Conservation (phyloP, 495 filamentous ascomycete species). For the Aspergillus carlsbadensis region DNA sequence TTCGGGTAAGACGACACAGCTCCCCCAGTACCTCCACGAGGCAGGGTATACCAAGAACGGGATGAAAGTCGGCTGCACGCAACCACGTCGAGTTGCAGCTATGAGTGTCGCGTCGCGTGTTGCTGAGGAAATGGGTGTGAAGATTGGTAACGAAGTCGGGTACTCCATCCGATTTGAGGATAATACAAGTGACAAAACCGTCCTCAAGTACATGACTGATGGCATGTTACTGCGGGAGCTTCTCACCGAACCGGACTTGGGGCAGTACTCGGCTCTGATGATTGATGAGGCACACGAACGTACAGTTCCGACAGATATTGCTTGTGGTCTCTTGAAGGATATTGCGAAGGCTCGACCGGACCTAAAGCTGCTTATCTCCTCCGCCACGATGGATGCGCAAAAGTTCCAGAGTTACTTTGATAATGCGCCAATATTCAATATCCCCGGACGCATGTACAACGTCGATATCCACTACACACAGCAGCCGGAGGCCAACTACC, state of each 20-base stretch:
- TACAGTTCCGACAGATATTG: constrained; percentile 86
- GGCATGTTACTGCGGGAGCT: constrained; percentile 94
- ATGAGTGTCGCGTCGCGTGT: constrained; percentile 96
- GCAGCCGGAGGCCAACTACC: constrained; percentile 91
- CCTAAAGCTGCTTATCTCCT: constrained; percentile 88
- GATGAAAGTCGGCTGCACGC: constrained; percentile 55
- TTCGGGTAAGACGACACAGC: constrained; percentile 86
- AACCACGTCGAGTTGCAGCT: constrained; percentile 93
- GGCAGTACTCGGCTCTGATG: constrained; percentile 87
- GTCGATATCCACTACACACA: constrained; percentile 93
- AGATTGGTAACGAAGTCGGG: constrained; percentile 88
- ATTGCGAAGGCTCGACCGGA: constrained; percentile 83
- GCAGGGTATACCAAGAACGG: constrained; percentile 83
- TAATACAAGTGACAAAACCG: constrained; percentile 86
- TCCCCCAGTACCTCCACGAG: constrained; percentile 83
- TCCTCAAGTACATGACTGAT: constrained; percentile 97
- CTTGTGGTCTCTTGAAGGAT: constrained; percentile 90
- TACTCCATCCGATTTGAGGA: constrained; percentile 97
- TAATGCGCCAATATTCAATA: constrained; percentile 92
- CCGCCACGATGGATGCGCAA: constrained; percentile 91
- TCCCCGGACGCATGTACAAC: constrained; percentile 85
- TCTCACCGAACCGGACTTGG: constrained; percentile 82
- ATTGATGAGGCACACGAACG: constrained; percentile 98
- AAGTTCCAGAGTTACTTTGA: constrained; percentile 94
- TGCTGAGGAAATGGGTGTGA: constrained; percentile 90